A percentile compares a stretch with the other conserved stretches of the same genome.
Conservation (phyloP, 208 protist genomes). For the Trypanosoma mega region DNA sequence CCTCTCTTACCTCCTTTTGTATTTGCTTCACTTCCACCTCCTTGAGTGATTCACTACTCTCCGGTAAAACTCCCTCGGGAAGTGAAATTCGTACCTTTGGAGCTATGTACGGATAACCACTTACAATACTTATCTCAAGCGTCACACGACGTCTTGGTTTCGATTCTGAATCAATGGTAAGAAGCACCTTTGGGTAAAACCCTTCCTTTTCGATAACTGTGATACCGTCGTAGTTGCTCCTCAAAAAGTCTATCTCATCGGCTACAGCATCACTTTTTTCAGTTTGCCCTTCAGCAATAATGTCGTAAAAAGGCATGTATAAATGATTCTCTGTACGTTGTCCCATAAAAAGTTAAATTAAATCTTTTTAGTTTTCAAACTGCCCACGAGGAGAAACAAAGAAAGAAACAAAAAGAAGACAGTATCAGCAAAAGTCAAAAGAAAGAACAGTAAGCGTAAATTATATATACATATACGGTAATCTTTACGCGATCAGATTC, state of each 20-base stretch:
- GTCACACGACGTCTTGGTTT: slow-evolving; percentile 37
- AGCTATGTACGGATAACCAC: slow-evolving; percentile 68
- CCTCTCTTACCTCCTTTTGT: slow-evolving; percentile 44
- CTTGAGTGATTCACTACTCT: slow-evolving; percentile 26
- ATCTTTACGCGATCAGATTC: too few relatives aligned
- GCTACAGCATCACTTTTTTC: slow-evolving; percentile 45
- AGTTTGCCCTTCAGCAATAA: slow-evolving; percentile 56
- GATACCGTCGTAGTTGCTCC: slow-evolving; percentile 61
- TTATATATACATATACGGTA: too few relatives aligned
- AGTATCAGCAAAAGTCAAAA: neutral
- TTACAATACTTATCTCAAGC: slow-evolving; percentile 57
- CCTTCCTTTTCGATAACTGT: slow-evolving; percentile 37
- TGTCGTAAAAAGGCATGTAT: slow-evolving; percentile 26
- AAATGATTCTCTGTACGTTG: neutral
- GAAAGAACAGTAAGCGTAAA: neutral
- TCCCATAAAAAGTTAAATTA: neutral
- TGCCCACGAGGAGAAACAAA: neutral
- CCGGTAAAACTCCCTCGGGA: slow-evolving; percentile 28
- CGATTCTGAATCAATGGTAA: slow-evolving; percentile 43
- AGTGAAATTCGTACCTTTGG: slow-evolving; percentile 50
- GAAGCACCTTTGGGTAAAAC: slow-evolving; percentile 42
- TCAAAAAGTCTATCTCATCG: slow-evolving; percentile 71
- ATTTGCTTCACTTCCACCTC: slow-evolving; percentile 45
- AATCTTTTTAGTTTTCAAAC: too few relatives aligned
- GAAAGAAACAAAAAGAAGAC: neutral